Conservation (phyloP, 768 basidiomycete species). For the Pulveroboletus sp. region DNA sequence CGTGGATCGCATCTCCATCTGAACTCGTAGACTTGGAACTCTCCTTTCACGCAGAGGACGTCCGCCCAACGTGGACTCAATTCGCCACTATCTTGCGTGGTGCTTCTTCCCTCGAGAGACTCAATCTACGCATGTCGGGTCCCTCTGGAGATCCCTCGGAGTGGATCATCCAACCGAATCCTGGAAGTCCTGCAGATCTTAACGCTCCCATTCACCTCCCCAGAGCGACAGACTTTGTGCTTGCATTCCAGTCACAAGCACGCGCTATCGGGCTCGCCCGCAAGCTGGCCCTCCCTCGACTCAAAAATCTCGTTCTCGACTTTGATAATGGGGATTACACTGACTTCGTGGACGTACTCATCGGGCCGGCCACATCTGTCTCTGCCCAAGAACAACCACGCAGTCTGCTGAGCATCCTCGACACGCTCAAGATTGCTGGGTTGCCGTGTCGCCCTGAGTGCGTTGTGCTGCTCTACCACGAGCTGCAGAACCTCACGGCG, state of each 20-base stretch:
- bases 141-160: conserved; percentile 42
- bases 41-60: conserved; percentile 60
- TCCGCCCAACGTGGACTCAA: conserved; percentile 55
- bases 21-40: conserved; percentile 52
- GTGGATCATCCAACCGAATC: conserved; percentile 29
- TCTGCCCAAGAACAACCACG: conserved; percentile 35
- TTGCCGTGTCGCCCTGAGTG: conserved; percentile 41
- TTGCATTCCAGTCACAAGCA: conserved; percentile 54
- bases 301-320: conserved; percentile 46
- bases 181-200: conserved; percentile 22
- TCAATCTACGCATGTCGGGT: conserved; percentile 57
- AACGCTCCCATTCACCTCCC: conserved; percentile 29
- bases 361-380: conserved; percentile 13
- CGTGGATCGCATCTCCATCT: conserved; percentile 26
- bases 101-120: conserved; percentile 51
- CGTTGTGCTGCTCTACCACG: conserved; percentile 40
- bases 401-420: conserved; percentile 42
- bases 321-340: conserved; percentile 55
- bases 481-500: conserved; percentile 45
- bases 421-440: conserved; percentile 50
- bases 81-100: conserved; percentile 50
- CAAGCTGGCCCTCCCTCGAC: conserved; percentile 33
- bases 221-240: conserved; percentile 32
- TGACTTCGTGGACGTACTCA: conserved; percentile 44
- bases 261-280: conserved; percentile 30